phyloP scores from a whole-genome alignment of 1,284 basidiomycete genomes.

The Ustilago lituana region DNA sequence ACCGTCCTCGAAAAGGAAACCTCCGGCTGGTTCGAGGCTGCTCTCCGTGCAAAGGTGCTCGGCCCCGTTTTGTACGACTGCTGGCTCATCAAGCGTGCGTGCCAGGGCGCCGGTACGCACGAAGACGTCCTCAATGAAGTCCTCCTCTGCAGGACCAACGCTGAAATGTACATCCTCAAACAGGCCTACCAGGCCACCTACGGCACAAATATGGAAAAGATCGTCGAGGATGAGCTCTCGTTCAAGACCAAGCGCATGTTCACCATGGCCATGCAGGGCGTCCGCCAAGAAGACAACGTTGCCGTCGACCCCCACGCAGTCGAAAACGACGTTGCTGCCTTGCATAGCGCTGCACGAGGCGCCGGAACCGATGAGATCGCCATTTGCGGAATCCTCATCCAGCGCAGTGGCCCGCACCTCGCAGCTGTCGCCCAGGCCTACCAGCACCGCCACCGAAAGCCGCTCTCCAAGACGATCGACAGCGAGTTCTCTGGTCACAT shows the following conservation, averaged over 20 bases:
- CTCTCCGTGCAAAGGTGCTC: slow-evolving; percentile 54
- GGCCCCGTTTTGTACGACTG: slow-evolving; percentile 64
- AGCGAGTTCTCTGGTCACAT: slow-evolving; percentile 64
- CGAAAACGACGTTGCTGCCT: slow-evolving; percentile 43
- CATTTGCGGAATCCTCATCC: slow-evolving; percentile 64
- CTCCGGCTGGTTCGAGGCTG: slow-evolving; percentile 61
- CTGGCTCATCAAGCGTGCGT: slow-evolving; percentile 62
- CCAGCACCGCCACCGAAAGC: slow-evolving; percentile 40
- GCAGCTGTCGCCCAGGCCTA: slow-evolving; percentile 62
- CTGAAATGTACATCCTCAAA: slow-evolving; percentile 63
- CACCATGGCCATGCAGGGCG: slow-evolving; percentile 60
- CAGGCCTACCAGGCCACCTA: slow-evolving; percentile 59
- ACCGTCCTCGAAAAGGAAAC: slow-evolving; percentile 64
- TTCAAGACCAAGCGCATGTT: slow-evolving; percentile 66
- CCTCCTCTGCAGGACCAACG: slow-evolving; percentile 58
- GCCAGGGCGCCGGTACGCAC: slow-evolving; percentile 64
- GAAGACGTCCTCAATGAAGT: slow-evolving; percentile 65
- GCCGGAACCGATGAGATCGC: slow-evolving; percentile 61
- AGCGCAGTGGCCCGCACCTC: slow-evolving; percentile 59
- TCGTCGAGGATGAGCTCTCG: slow-evolving; percentile 64
- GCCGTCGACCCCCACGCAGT: slow-evolving; percentile 47
- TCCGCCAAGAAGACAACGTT: slow-evolving; percentile 53
- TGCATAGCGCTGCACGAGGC: slow-evolving; percentile 43
- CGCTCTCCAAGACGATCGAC: slow-evolving; percentile 59
- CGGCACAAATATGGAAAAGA: slow-evolving; percentile 58